Evolutionary conservation across 163 green algal genomes (phyloP).

Genomic region (Scenedesmus sp.): DNA sequence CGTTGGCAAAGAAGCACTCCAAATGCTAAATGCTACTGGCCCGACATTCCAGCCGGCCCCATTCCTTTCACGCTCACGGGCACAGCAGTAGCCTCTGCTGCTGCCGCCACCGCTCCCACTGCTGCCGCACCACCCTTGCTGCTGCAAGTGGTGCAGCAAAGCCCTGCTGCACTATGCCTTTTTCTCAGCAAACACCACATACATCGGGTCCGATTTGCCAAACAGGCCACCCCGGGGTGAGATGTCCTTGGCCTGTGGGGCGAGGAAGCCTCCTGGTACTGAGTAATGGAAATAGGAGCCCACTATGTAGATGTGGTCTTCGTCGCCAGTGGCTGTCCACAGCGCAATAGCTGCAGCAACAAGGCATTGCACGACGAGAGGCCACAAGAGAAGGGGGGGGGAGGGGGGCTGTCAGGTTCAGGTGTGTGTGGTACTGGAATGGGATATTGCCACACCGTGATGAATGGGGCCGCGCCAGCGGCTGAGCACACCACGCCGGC

Average conservation of each 20-base stretch:
- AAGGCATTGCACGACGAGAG: not conserved
- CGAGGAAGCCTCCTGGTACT: conserved; percentile 63
- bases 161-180: not conserved
- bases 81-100: not conserved
- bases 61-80: too few relatives aligned
- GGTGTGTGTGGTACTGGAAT: conserved; percentile 54
- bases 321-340: conserved; percentile 77
- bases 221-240: conserved; percentile 50
- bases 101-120: not conserved
- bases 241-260: conserved; percentile 67
- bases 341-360: conserved; percentile 67
- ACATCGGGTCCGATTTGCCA: conserved; percentile 69
- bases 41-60: too few relatives aligned
- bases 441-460: conserved; percentile 72
- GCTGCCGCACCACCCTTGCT: not conserved
- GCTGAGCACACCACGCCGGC: conserved; percentile 72
- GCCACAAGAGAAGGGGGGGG: not conserved
- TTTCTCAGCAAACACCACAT: conserved; percentile 67
- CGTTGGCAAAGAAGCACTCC: too few relatives aligned
- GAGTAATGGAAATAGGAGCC: conserved; percentile 82
- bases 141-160: not conserved
- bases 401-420: not conserved
- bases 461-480: conserved; percentile 70
- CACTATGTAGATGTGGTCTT: conserved; percentile 73
- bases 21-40: too few relatives aligned